Evolutionary conservation across 108 stramenopile genomes (phyloP), one percentile per base, ranked within the genome.

Genomic region (Nitzschia sp.): DNA sequence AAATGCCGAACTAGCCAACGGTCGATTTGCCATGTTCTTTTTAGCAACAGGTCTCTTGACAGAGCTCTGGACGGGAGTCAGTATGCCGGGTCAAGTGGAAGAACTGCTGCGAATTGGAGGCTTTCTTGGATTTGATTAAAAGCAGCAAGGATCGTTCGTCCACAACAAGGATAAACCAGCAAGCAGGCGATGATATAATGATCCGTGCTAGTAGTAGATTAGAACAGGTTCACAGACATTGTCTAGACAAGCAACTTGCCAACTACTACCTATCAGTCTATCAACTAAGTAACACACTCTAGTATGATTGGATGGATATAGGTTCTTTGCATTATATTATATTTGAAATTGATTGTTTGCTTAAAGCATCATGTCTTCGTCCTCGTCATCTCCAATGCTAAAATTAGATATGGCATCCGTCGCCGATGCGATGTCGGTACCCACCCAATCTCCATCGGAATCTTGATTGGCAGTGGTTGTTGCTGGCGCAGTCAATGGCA

Each of bases 11-110:
- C 80, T 85, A 48, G 74, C 77, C 66, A 96, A 96, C 68, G 87
- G 91, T 6, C 75, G 97, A 73, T 89, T 86, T 51, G 97, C 97
- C 54, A 97, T 97, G 97, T 96, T 97, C 78, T 95, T 95, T 67
- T 64, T 97, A 58, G 86, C 81, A 30, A 94, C 94, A 36, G 97
- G 97, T 30, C 80, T 97, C 31, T 84, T 96, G 81, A 97, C 95
- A 36, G 97, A 97, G 79, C 70, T 64, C 25, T 96, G 94, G 92
- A 97, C 97, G 35, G 95, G 95, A 49, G 79, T 95, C 55, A 83
- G 71, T 65, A 80, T 97, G 63, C 94, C 94, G 17, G 94, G 92
- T 54, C 97, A 97, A 81, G 87, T 96, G 48, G 95, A 94, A 69
- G 92, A 94, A 68, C 86, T 97, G 90, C 77, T 92, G 54, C 86